Evolutionary conservation across 805 yeast genomes (phyloP).

Genomic region (Candida ascalaphidarum): DNA sequence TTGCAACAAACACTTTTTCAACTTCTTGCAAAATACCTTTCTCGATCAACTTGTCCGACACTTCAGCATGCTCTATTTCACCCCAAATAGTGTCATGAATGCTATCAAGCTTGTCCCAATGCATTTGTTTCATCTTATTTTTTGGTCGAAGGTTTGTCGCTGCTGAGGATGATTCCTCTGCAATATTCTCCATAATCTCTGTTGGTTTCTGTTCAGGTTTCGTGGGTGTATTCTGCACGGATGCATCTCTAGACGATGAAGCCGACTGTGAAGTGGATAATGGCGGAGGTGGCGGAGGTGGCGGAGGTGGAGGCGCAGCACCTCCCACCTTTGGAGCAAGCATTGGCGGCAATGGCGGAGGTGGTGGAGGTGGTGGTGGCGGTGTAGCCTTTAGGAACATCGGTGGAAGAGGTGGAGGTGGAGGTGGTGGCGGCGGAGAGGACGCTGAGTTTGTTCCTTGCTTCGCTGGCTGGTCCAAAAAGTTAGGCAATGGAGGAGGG

Average conservation of each 20-base stretch:
- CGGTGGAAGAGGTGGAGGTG: conserved; percentile 10
- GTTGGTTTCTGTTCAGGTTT: no score
- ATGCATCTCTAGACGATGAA: no score
- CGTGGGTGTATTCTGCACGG: no score
- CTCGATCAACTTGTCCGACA: conserved; percentile 56
- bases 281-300: conserved; percentile 2
- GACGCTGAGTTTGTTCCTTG: background rate
- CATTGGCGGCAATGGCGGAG: conserved; percentile 4
- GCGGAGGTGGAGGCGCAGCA: conserved; percentile 5
- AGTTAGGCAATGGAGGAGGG: conserved; percentile 1
- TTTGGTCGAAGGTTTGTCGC: conserved; percentile 39
- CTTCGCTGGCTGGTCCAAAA: background rate
- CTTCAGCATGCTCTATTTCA: conserved; percentile 46
- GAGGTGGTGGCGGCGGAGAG: conserved; percentile 9
- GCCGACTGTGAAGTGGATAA: no score
- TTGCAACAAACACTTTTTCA: conserved; percentile 82
- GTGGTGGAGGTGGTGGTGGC: conserved; percentile 8
- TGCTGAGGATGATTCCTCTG: no score
- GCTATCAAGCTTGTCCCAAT: conserved; percentile 89
- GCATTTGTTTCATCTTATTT: conserved; percentile 82
- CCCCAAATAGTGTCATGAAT: conserved; percentile 87
- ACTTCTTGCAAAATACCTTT: conserved; percentile 79
- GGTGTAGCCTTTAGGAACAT: conserved; percentile 11
- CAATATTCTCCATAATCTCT: no score
- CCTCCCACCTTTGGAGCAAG: background rate